Base-by-base conservation (phyloP, 805 yeast species). In the Phaffomyces thermotolerans region DNA sequence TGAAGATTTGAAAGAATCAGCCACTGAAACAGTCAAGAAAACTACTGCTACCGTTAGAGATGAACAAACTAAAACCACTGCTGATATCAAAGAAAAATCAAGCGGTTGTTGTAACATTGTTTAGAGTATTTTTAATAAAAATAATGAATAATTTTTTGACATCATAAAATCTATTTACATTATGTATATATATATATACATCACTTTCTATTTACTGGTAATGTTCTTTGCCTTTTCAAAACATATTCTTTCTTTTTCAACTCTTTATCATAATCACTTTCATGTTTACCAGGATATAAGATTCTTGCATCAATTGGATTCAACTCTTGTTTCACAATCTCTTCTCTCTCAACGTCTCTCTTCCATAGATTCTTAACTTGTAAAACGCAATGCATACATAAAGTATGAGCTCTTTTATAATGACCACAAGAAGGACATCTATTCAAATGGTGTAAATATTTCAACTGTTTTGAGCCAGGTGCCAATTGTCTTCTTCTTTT, bases 391-490 rank as follows among this genome's bases (percentile, higher is more conserved):
- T 84, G 77, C 95, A 88, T 87, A 66, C 99, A 91, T 55, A 91
- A 71, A 45, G 89, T 80, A 64, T 93, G 95, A 2, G 93, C 79
- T 58, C 96, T 75, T 67, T 91, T 93, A 54, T 78, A 83, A 49
- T 85, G 83, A 36, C 99, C 99, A 68, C 99, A 91, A 0, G 96
- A 83, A 3, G 98, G 97, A 62, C 99, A 91, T 62, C 95, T 77
- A 49, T 84, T 87, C 57, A 93, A 69, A 59, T 86, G 82, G 44
- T 80, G 76, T 51, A 85, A 72, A 40, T 81, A 80, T 61, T 85
- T 79, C 52, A 86, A 69, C 54, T 89, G 93, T 62, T 88, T 91
- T 45, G 78, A 74, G 10, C 86, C 95, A 4, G 91, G 87, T 8
- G 88, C 89, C 52, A 86, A 77, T 53, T 84, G 78, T 67, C 90